phyloP scores from a whole-genome alignment of 495 filamentous ascomycete genomes.

The Aspergillus coremiiformis region DNA sequence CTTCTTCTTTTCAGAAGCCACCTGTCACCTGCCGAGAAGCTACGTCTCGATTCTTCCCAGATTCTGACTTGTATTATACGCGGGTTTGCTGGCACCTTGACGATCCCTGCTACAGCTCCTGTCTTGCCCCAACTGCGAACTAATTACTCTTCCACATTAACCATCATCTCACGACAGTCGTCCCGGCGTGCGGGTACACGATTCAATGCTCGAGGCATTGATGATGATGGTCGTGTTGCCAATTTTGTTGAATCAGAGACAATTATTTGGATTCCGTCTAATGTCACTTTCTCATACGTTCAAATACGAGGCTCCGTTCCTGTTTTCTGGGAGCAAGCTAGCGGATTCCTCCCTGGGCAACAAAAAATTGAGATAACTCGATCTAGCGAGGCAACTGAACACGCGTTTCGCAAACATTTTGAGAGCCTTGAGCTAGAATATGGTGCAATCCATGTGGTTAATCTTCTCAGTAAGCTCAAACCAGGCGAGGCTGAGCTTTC shows the following conservation, averaged over 20 bases:
- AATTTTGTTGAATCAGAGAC: constrained; percentile 78
- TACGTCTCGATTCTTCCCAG: constrained; percentile 70
- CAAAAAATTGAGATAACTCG: constrained; percentile 91
- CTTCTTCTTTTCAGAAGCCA: constrained; percentile 81
- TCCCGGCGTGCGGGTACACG: constrained; percentile 88
- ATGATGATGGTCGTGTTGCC: constrained; percentile 94
- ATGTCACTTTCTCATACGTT: constrained; percentile 83
- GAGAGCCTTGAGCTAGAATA: constrained; percentile 74
- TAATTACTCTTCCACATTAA: constrained; percentile 75
- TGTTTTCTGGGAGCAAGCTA: constrained; percentile 92
- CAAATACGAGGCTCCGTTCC: constrained; percentile 90
- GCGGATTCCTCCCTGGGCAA: constrained; percentile 81
- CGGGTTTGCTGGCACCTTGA: constrained; percentile 79
- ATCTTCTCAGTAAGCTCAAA: constrained; percentile 83
- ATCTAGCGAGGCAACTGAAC: constrained; percentile 83
- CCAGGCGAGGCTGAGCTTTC: constrained; percentile 77
- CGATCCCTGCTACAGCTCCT: constrained; percentile 61
- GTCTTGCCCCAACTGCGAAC: constrained; percentile 40
- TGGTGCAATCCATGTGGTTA: constrained; percentile 83
- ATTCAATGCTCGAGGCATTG: constrained; percentile 93
- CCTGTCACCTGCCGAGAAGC: constrained; percentile 62
- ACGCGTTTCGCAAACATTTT: constrained; percentile 93
- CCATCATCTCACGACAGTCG: constrained; percentile 84
- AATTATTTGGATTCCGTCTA: constrained; percentile 61
- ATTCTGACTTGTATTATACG: constrained; percentile 91